These are phyloP conservation scores for Carex parvula DNA, from an alignment of 176 grass and related monocot species.

Conservation along the genomic window DNA sequence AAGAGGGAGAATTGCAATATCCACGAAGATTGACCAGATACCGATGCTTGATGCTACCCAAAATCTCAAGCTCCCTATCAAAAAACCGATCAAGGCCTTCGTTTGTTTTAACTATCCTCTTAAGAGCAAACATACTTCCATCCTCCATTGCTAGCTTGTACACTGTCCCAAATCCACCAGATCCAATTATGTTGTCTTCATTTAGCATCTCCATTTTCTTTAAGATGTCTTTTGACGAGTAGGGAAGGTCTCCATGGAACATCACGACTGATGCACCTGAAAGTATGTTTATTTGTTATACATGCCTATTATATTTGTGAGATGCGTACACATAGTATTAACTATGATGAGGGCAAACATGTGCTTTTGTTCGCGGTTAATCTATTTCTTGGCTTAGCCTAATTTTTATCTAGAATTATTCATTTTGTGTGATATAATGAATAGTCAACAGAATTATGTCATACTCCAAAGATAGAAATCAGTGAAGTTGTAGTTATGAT, in stretches of 20 bases:
- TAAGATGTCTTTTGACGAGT: slow-evolving; percentile 93
- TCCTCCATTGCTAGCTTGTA: slow-evolving; percentile 99
- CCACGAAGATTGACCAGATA: slow-evolving; percentile 98
- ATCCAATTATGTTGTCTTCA: slow-evolving; percentile 83
- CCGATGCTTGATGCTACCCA: slow-evolving; percentile 97
- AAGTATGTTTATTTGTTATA: slow-evolving; percentile 1
- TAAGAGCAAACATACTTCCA: slow-evolving; percentile 83
- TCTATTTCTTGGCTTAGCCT: neutral
- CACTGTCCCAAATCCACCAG: slow-evolving; percentile 89
- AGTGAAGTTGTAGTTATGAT: neutral
- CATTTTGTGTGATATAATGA: neutral
- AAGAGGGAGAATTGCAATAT: slow-evolving; percentile 95
- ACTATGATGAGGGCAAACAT: neutral
- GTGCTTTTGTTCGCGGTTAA: neutral
- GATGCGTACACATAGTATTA: neutral
- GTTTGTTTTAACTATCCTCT: slow-evolving; percentile 98
- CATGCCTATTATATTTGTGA: neutral
- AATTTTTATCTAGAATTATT: neutral
- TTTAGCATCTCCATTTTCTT: slow-evolving; percentile 80
- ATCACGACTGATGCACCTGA: slow-evolving; percentile 89
- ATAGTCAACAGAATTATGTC: neutral
- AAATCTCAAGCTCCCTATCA: slow-evolving; percentile 98
- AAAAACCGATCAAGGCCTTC: slow-evolving; percentile 84
- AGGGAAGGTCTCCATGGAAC: slow-evolving; percentile 97
- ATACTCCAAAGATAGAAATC: neutral